Base-by-base conservation (phyloP, 1,284 basidiomycete genomes). In the Golubevia pallescens region DNA sequence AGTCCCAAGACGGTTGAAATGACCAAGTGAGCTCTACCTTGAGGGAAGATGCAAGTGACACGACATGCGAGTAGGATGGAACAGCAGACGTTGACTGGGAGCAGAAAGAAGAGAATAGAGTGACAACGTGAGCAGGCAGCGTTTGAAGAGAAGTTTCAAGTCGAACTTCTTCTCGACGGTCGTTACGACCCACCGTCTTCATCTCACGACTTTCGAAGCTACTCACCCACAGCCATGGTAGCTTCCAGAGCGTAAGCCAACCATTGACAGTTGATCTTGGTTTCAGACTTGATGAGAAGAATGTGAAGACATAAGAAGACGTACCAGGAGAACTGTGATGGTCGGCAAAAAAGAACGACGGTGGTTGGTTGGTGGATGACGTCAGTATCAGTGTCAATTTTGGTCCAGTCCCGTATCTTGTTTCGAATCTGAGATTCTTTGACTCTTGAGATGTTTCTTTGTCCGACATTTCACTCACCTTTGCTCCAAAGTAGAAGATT, bases 21-120 rank as follows among this genome's bases (percentile, higher is more conserved):
- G 13, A 51, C 61, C 10, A 34, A 69, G 3, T 68, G 42, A 6
- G 65, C 55, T 23, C 56, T 65, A 32, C 69, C 74, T 2, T 16
- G 42, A 48, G 62, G 58, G 42, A 65, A 75, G 1, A 75, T 67
- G 65, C 71, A 73, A 14, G 73, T 67, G 3, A 70, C 71, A 3
- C 74, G 67, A 34, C 66, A 71, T 20, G 71, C 74, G 19, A 75
- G 63, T 48, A 75, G 21, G 7, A 62, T 34, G 10, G 71, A 73
- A 2, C 63, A 75, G 4, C 57, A 61, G 1, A 66, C 62, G 20
- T 69, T 64, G 57, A 73, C 42, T 48, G 42, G 16, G 42, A 16
- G 42, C 8, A 16, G 16, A 16, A 48, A 16, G 42, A 48, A 48
- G 42, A 48, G 10, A 48, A 13, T 48, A 48, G 42, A 48, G 42